These are phyloP conservation scores for Sporothrix mexicana DNA, from an alignment of 2,329 filamentous ascomycete species.

Conservation along the genomic window DNA sequence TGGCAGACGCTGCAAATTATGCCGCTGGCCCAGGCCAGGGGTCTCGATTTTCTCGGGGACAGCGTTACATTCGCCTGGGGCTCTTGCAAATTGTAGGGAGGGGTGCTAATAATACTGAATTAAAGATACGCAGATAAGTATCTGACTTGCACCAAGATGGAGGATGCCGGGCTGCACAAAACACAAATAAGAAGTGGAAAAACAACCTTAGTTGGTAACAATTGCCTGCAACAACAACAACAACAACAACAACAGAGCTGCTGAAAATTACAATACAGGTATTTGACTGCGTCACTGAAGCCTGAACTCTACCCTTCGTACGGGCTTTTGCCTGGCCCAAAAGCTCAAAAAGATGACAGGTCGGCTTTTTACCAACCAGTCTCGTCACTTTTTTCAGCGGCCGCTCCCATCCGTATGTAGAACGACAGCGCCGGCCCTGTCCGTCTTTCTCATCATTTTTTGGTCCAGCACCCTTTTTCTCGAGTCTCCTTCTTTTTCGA, in stretches of 20 bases:
- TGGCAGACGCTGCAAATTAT: not conserved
- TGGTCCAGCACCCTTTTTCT: not conserved
- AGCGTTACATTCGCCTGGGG: slow-evolving; percentile 26
- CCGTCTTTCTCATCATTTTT: not conserved
- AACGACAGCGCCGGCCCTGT: slow-evolving; percentile 2
- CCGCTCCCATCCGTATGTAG: not conserved
- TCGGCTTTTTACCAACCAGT: slow-evolving; percentile 5
- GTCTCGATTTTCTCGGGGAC: slow-evolving; percentile 4
- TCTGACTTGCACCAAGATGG: too few species aligned
- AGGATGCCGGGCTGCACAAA: not conserved
- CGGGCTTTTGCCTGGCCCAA: not conserved
- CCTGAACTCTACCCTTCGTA: not conserved
- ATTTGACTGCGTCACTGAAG: too few species aligned
- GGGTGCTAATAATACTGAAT: not conserved
- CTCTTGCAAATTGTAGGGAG: not conserved
- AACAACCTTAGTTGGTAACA: not conserved
- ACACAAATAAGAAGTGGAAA: slow-evolving; percentile 6
- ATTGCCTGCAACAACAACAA: not conserved
- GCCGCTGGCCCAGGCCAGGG: not conserved
- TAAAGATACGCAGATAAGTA: too few species aligned
- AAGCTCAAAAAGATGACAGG: slow-evolving; percentile 21
- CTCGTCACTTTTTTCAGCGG: not conserved
- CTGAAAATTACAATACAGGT: not conserved
- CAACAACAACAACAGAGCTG: not conserved
- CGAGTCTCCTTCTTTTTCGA: not conserved